Base-by-base conservation (phyloP, 306 rosid genomes). In the Pueraria montana region DNA sequence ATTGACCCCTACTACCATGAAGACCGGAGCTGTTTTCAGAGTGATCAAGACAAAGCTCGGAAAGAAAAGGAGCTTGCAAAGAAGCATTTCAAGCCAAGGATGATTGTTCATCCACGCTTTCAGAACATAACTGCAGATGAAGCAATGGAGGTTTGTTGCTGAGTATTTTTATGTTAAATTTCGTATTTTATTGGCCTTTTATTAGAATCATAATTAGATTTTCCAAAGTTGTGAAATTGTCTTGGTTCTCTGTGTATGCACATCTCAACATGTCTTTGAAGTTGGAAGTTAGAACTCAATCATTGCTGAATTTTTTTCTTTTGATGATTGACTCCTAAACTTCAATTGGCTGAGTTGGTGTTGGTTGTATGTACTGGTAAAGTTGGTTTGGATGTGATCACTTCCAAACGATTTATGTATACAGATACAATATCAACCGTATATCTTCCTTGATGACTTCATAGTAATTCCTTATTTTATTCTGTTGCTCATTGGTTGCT, bases 31-130 rank as follows among this genome's bases (percentile, higher is more conserved):
- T 87, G 87, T 83, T 86, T 89, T 45, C 99, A 91, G 61, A 92
- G 87, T 26, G 97, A 92, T 79, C 92, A 91, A 82, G 98, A 91
- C 69, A 94, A 96, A 86, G 89, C 92, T 82, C 91, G 92, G 83
- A 96, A 96, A 89, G 94, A 92, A 74, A 96, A 92, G 84, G 99
- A 96, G 83, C 92, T 89, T 65, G 97, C 97, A 2, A 96, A 94
- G 89, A 96, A 91, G 85, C 98, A 89, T 87, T 96, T 96, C 86
- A 96, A 94, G 89, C 95, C 96, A 24, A 94, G 99, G 87, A 94
- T 94, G 99, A 96, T 96, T 74, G 97, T 94, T 86, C 99, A 96
- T 84, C 99, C 99, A 23, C 98, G 98, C 26, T 96, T 96, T 85
- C 97, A 96, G 87, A 96, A 96, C 87, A 89, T 94, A 43, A 92